Percentiles rank a stretch among this genome's conserved stretches.
These are phyloP conservation scores for Pyrenophora seminiperda DNA, from an alignment of 2,329 filamentous ascomycete genomes.

Conservation along the genomic window DNA sequence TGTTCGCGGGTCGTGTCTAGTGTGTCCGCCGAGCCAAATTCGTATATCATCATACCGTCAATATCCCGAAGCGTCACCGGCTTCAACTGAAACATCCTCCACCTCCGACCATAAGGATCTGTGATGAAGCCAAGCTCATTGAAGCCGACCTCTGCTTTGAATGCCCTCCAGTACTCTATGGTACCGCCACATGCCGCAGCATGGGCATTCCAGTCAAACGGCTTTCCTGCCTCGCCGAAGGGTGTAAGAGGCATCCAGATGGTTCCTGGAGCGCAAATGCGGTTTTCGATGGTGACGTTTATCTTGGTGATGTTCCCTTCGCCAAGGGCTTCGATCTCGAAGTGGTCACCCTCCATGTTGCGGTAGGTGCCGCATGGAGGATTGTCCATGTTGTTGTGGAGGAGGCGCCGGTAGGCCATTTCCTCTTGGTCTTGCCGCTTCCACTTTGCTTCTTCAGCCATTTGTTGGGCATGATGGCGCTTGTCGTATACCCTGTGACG, in stretches of 20 bases:
- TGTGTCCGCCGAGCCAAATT: not conserved
- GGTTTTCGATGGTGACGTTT: no score
- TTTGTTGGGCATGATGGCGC: no score
- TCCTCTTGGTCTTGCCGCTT: no score
- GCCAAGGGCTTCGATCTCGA: not conserved
- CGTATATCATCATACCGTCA: not conserved
- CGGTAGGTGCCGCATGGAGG: not conserved
- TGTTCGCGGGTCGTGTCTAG: not conserved
- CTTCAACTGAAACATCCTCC: not conserved
- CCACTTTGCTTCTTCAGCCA: no score
- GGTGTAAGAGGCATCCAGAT: not conserved
- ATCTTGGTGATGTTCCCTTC: no score
- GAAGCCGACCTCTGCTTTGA: no score
- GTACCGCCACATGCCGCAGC: no score
- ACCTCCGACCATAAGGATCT: not conserved
- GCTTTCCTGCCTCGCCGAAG: not conserved
- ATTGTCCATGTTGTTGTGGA: not conserved
- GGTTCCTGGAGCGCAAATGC: no score
- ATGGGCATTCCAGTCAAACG: not conserved
- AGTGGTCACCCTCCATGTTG: not conserved
- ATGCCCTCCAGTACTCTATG: not conserved
- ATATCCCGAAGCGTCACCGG: not conserved
- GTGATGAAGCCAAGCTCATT: constrained; percentile 2
- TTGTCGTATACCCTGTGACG: no score
- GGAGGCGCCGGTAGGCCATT: not conserved